Evolutionary conservation across 2,329 filamentous ascomycete species (phyloP).

Genomic region (Verticillium zaregamsianum): DNA sequence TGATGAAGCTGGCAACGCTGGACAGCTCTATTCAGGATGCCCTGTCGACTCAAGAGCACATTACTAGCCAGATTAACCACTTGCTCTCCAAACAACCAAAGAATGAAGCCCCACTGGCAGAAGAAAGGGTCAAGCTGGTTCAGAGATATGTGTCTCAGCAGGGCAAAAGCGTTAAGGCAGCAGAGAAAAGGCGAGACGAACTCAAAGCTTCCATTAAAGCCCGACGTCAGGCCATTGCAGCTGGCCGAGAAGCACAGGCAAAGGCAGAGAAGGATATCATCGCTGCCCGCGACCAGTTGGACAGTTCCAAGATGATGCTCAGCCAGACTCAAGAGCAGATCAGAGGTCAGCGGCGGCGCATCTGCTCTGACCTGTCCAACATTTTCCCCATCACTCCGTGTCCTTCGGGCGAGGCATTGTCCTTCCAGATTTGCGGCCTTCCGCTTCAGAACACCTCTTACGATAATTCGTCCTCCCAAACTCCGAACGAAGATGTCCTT

Average conservation of each 20-base stretch:
- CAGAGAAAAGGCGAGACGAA: slow-evolving; percentile 61
- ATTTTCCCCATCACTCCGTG: slow-evolving; percentile 78
- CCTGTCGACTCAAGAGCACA: slow-evolving; percentile 66
- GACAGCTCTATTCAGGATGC: slow-evolving; percentile 91
- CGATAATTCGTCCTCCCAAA: slow-evolving; percentile 41
- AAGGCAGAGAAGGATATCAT: slow-evolving; percentile 57
- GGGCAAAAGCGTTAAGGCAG: slow-evolving; percentile 59
- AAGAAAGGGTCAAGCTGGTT: slow-evolving; percentile 44
- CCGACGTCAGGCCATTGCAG: slow-evolving; percentile 63
- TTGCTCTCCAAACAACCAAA: slow-evolving; percentile 39
- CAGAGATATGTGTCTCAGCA: slow-evolving; percentile 57
- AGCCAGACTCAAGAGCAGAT: slow-evolving; percentile 59
- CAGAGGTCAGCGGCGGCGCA: slow-evolving; percentile 81
- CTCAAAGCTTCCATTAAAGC: slow-evolving; percentile 61
- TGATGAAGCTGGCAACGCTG: slow-evolving; percentile 84
- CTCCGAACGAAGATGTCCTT: slow-evolving; percentile 60
- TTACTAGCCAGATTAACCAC: slow-evolving; percentile 74
- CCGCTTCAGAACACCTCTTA: slow-evolving; percentile 78
- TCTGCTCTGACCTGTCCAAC: slow-evolving; percentile 74
- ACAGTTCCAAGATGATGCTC: slow-evolving; percentile 50
- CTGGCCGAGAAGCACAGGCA: slow-evolving; percentile 56
- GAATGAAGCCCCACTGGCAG: slow-evolving; percentile 41
- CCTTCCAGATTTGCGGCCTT: slow-evolving; percentile 79
- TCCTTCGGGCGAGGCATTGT: slow-evolving; percentile 54
- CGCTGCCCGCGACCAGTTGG: slow-evolving; percentile 56